These are phyloP conservation scores for Colletotrichum gigasporum DNA, from an alignment of 2,329 filamentous ascomycete genomes.

Conservation along the genomic window DNA sequence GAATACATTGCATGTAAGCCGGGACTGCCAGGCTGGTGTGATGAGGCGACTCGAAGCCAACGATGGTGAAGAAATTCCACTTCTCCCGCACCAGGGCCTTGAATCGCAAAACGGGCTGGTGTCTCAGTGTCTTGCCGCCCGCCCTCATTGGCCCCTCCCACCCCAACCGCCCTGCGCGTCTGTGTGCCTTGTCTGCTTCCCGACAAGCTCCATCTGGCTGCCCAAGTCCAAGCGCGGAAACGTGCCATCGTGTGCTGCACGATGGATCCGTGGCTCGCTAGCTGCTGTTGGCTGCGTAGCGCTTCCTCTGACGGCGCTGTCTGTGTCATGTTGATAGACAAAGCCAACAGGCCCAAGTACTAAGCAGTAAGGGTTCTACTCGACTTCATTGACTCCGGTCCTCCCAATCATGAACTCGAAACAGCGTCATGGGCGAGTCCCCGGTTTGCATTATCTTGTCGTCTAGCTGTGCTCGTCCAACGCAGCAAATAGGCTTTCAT, in stretches of 20 bases:
- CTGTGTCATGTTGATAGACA: conserved; percentile 23
- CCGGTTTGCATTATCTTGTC: background rate
- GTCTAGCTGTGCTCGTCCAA: background rate
- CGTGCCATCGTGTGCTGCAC: background rate
- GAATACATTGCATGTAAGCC: conserved; percentile 7
- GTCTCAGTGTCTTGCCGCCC: conserved; percentile 31
- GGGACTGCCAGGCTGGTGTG: background rate
- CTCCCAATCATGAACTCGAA: conserved; percentile 1
- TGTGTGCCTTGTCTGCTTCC: conserved; percentile 19
- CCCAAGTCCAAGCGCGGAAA: conserved; percentile 15
- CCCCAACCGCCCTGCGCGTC: conserved; percentile 3
- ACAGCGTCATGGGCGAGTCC: background rate
- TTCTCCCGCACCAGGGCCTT: conserved; percentile 19
- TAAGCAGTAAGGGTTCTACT: background rate
- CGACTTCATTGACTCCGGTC: background rate
- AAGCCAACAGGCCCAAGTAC: background rate
- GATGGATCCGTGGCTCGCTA: conserved; percentile 10
- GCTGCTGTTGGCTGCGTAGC: conserved; percentile 1
- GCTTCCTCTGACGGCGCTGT: conserved; percentile 7
- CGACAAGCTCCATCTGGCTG: conserved; percentile 11
- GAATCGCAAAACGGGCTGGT: conserved; percentile 31
- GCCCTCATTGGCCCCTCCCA: conserved; percentile 12
- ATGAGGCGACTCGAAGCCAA: conserved; percentile 14
- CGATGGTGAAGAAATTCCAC: conserved; percentile 17
- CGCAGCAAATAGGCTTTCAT: background rate